Evolutionary conservation across 306 rosid genomes (phyloP).

Genomic region (Arachis hypogaea): DNA sequence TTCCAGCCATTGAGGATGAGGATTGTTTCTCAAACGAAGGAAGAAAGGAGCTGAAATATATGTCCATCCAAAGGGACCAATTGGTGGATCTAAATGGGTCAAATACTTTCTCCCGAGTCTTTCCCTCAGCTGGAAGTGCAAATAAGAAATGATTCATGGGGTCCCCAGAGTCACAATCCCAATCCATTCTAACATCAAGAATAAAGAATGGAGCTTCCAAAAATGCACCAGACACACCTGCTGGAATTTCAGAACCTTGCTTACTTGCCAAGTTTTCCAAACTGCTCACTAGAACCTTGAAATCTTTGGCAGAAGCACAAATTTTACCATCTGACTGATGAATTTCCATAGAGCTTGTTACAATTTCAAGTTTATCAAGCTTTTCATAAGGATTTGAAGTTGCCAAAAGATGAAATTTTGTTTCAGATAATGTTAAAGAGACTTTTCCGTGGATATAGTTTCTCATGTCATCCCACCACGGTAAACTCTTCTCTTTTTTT

Average conservation of each 20-base stretch:
- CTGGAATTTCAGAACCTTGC: slow-evolving; percentile 69
- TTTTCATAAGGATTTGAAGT: slow-evolving; percentile 92
- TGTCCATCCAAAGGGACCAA: slow-evolving; percentile 61
- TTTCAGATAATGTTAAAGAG: slow-evolving; percentile 66
- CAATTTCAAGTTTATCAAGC: slow-evolving; percentile 76
- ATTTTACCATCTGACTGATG: slow-evolving; percentile 89
- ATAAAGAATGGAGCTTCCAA: slow-evolving; percentile 73
- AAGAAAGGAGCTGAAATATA: slow-evolving; percentile 62
- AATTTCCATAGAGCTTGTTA: slow-evolving; percentile 70
- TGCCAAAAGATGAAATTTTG: slow-evolving; percentile 65
- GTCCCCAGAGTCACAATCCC: slow-evolving; percentile 88
- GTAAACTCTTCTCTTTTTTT: slow-evolving; percentile 88
- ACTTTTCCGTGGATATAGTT: slow-evolving; percentile 86
- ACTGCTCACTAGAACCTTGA: slow-evolving; percentile 69
- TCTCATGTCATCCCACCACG: slow-evolving; percentile 99
- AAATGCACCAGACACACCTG: slow-evolving; percentile 58
- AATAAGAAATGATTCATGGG: slow-evolving; percentile 84
- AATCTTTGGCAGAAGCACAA: slow-evolving; percentile 60
- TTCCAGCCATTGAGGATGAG: slow-evolving; percentile 33
- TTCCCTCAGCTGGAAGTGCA: slow-evolving; percentile 81
- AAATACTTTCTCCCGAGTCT: slow-evolving; percentile 64
- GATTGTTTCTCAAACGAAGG: slow-evolving; percentile 55
- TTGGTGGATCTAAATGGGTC: slow-evolving; percentile 96
- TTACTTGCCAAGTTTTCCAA: slow-evolving; percentile 79
- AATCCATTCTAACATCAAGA: slow-evolving; percentile 80